These are phyloP conservation scores for Kodamaea nitidulidarum DNA, from an alignment of 805 yeast genomes.

Conservation along the genomic window DNA sequence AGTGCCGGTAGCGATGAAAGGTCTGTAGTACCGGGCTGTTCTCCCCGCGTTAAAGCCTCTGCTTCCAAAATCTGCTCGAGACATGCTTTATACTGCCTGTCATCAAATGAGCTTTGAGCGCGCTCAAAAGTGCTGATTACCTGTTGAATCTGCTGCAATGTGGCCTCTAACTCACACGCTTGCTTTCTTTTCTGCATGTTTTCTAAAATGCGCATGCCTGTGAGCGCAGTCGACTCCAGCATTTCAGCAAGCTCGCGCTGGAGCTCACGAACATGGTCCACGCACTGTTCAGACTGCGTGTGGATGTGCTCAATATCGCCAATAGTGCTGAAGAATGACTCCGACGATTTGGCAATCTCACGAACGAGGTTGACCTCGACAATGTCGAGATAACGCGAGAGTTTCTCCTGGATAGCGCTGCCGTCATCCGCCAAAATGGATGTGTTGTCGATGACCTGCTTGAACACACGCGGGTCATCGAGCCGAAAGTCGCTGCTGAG, in stretches of 20 bases:
- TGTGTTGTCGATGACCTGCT: constrained; percentile 62
- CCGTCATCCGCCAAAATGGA: constrained; percentile 44
- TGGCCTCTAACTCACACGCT: constrained; percentile 58
- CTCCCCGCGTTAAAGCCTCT: constrained; percentile 54
- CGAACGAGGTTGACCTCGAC: constrained; percentile 77
- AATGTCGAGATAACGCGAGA: constrained; percentile 78
- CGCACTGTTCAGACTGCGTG: constrained; percentile 48
- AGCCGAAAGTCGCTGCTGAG: constrained; percentile 66
- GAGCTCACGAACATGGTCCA: constrained; percentile 45
- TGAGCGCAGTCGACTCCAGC: constrained; percentile 46
- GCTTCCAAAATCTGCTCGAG: constrained; percentile 54
- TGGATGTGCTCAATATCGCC: constrained; percentile 70
- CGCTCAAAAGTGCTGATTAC: constrained; percentile 21
- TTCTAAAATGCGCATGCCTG: constrained; percentile 49
- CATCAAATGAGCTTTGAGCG: constrained; percentile 40
- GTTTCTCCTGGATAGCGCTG: constrained; percentile 64
- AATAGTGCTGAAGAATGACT: constrained; percentile 78
- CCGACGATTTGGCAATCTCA: constrained; percentile 81
- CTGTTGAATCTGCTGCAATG: constrained; percentile 50
- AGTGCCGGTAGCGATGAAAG: constrained; percentile 49
- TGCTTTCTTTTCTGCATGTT: constrained; percentile 52
- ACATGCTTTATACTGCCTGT: constrained; percentile 49
- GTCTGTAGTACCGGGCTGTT: too few species aligned
- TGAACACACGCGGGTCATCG: constrained; percentile 85
- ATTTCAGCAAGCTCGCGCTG: constrained; percentile 41